phyloP scores from a whole-genome alignment of 2,329 filamentous ascomycete genomes.

The Aspergillus thermomutatus region DNA sequence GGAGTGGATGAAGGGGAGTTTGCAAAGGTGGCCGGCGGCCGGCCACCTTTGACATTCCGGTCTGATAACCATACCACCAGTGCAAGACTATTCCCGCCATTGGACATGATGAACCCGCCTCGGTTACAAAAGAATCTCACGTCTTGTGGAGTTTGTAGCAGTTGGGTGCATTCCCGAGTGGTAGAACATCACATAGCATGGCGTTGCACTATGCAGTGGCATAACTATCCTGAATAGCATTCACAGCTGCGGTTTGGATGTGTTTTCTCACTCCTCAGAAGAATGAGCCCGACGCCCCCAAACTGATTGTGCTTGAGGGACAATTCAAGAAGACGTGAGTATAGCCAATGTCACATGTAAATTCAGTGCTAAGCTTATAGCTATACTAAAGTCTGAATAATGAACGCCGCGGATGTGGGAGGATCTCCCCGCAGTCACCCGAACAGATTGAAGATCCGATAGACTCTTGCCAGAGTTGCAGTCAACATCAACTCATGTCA shows the following conservation, averaged over 20 bases:
- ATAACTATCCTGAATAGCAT: not conserved
- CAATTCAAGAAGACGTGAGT: not conserved
- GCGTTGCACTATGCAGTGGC: not conserved
- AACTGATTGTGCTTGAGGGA: not conserved
- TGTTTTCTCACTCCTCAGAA: not conserved
- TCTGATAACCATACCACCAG: not conserved
- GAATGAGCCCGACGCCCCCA: not conserved
- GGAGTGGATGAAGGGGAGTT: too few relatives aligned
- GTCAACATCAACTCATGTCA: not conserved
- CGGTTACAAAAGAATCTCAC: not conserved
- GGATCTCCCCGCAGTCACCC: not conserved
- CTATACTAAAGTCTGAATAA: not conserved
- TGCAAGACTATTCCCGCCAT: not conserved
- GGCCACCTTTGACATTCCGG: not conserved
- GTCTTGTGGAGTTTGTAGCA: not conserved
- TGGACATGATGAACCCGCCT: not conserved
- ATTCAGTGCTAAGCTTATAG: not conserved
- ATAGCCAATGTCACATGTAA: too few relatives aligned
- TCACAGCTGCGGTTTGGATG: not conserved
- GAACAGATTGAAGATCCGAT: not conserved
- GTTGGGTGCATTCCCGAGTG: not conserved
- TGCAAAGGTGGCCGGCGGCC: not conserved
- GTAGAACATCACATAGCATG: not conserved
- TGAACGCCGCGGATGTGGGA: not conserved
- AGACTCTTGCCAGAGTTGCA: not conserved